Percentiles rank a stretch among this genome's conserved stretches.
Evolutionary conservation across 2,329 filamentous ascomycete species (phyloP).

Genomic region (Verticillium nubilum): DNA sequence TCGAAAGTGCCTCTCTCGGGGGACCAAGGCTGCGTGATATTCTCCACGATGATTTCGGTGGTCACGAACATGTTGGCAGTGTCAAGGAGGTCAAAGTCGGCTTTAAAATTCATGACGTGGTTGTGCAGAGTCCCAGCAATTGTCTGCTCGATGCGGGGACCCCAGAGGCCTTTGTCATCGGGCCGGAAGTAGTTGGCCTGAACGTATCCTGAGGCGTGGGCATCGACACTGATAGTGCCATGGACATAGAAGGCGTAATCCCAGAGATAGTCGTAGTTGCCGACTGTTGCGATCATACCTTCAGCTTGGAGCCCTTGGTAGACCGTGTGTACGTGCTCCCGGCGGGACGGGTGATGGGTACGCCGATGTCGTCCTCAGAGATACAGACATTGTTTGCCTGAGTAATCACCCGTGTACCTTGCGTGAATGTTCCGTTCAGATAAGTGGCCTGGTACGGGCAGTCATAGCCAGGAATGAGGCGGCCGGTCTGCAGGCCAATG

Average conservation of each 20-base stretch:
- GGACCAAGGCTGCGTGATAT: slow-evolving; percentile 22
- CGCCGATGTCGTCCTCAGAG: slow-evolving; percentile 1
- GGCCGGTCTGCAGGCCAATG: background rate
- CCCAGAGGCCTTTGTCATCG: slow-evolving; percentile 12
- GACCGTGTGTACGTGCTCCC: background rate
- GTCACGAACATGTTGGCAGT: slow-evolving; percentile 20
- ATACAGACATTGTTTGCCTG: background rate
- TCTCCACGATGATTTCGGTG: slow-evolving; percentile 19
- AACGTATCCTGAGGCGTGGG: slow-evolving; percentile 31
- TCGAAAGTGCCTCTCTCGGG: slow-evolving; percentile 23
- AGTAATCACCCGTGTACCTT: background rate
- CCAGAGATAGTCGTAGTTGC: slow-evolving; percentile 36
- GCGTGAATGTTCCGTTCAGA: slow-evolving; percentile 6
- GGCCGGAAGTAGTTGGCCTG: slow-evolving; percentile 20
- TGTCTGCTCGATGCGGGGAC: slow-evolving; percentile 17
- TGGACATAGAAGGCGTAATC: slow-evolving; percentile 28
- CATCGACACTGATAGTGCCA: slow-evolving; percentile 29
- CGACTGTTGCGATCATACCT: slow-evolving; percentile 30
- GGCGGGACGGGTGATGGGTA: slow-evolving; percentile 1
- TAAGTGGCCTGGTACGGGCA: slow-evolving; percentile 9
- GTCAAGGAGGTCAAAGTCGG: slow-evolving; percentile 22
- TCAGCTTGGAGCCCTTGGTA: slow-evolving; percentile 16
- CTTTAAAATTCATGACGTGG: slow-evolving; percentile 21
- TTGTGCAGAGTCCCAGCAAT: slow-evolving; percentile 20
- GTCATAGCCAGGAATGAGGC: slow-evolving; percentile 8